Evolutionary conservation across 2,329 filamentous ascomycete genomes (phyloP), one percentile per base, ranked within the genome.

Genomic region (Trichoderma sp.): DNA sequence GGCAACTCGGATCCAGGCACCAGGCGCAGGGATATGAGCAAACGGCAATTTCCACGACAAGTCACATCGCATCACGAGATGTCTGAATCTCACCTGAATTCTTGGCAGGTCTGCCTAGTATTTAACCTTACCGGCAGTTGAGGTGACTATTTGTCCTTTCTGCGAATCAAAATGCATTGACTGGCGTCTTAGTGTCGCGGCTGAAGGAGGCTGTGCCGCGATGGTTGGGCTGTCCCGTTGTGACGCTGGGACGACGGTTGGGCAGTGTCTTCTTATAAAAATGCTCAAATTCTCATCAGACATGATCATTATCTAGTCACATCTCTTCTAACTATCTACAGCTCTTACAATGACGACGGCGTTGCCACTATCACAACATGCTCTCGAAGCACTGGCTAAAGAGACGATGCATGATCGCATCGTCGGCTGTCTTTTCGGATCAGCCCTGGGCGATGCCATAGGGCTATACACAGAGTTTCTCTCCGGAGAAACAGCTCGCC

Each of bases 391-490:
- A 8, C 24, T 83, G 62, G 78, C 75, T 31, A 77, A 29, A 45
- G 76, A 77, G n/a, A 71, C 78, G 18, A 75, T 83, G 45, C 82
- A 83, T 67, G 84, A 86, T 76, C 82, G 82, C 75, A 83, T 88
- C 60, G 80, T 84, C 35, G 88, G 88, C 63, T 83, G 84, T 63
- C 81, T 89, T 35, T 80, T 89, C 72, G 88, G 87, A 29, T 88
- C 87, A 24, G 88, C 88, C 3, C 81, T 90, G 8, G 88, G 88
- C 33, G 88, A 90, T 78, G 85, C 88, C 24, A 87, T 89, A 75
- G 88, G 88, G 2, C 79, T 90, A 7, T 90, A 90, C 79, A 90
- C 88, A 8, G 88, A 89, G 76, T 89, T 89, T 75, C 80, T 89
- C 31, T 83, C 85, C 1, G 83, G 82, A 56, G 71, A 80, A 3